These are phyloP conservation scores for Teratosphaeria viscida DNA, from an alignment of 2,329 filamentous ascomycete genomes.

Conservation along the genomic window DNA sequence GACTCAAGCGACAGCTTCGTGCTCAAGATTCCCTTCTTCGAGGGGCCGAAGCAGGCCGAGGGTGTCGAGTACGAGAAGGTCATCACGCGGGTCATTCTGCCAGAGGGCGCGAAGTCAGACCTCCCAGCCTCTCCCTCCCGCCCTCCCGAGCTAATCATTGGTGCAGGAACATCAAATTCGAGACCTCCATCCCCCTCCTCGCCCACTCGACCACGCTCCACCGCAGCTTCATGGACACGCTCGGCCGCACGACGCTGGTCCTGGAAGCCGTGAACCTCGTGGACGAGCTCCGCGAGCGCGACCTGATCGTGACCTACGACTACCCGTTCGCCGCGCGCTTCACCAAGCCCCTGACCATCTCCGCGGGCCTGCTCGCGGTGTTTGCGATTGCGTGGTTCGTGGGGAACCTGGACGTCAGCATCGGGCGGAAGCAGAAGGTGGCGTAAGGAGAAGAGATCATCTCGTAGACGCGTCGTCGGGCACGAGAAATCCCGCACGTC, in stretches of 20 bases:
- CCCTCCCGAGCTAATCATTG: background rate
- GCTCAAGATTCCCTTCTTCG: conserved; percentile 82
- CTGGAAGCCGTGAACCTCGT: conserved; percentile 78
- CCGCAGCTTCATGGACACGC: conserved; percentile 86
- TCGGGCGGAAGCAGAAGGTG: conserved; percentile 37
- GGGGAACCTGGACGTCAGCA: conserved; percentile 71
- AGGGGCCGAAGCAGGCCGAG: conserved; percentile 78
- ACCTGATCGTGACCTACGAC: conserved; percentile 80
- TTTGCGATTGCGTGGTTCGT: conserved; percentile 67
- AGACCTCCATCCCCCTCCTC: conserved; percentile 62
- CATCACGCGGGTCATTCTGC: conserved; percentile 71
- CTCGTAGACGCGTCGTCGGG: background rate
- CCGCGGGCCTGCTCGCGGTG: conserved; percentile 59
- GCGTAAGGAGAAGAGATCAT: background rate
- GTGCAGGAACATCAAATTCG: conserved; percentile 65
- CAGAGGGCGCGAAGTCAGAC: conserved; percentile 77
- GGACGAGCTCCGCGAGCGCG: conserved; percentile 76
- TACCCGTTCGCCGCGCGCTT: conserved; percentile 64
- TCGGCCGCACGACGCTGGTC: conserved; percentile 72
- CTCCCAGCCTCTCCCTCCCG: background rate
- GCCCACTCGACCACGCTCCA: conserved; percentile 54
- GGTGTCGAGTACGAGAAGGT: conserved; percentile 78
- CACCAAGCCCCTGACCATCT: conserved; percentile 78
- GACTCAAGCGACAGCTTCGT: conserved; percentile 60
- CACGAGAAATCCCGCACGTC: too few species aligned